phyloP scores from a whole-genome alignment of 2,329 filamentous ascomycete genomes.

The Penicillium sp. region DNA sequence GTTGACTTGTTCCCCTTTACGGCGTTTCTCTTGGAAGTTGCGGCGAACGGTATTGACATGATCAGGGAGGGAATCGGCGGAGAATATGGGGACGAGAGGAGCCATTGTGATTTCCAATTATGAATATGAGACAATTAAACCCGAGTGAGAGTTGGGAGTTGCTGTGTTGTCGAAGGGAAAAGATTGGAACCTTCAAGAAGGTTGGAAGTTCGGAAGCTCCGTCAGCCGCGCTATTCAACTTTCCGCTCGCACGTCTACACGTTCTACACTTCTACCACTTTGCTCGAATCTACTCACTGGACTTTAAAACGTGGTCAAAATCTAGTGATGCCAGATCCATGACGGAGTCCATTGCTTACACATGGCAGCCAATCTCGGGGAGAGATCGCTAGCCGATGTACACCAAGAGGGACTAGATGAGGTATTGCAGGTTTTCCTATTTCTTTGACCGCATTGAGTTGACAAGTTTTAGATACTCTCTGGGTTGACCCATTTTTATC shows the following conservation, averaged over 20 bases:
- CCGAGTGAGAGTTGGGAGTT: neutral
- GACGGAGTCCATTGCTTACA: constrained; percentile 39
- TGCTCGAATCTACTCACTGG: neutral
- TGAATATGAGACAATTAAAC: neutral
- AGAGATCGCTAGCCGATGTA: constrained; percentile 54
- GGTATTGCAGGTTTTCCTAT: constrained; percentile 36
- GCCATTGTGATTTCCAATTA: constrained; percentile 47
- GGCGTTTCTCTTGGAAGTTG: constrained; percentile 51
- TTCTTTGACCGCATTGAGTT: neutral
- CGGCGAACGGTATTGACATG: constrained; percentile 50
- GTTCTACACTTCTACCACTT: neutral
- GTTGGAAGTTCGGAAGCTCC: constrained; percentile 9
- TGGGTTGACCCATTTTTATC: constrained; percentile 32
- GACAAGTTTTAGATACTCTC: constrained; percentile 26
- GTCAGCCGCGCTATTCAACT: neutral
- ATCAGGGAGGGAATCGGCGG: constrained; percentile 51
- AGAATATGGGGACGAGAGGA: constrained; percentile 56
- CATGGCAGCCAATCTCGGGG: constrained; percentile 49
- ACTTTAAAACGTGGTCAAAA: neutral
- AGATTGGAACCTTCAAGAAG: neutral
- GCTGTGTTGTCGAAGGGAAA: neutral
- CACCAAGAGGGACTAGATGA: constrained; percentile 52
- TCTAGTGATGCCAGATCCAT: constrained; percentile 47
- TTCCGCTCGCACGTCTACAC: neutral
- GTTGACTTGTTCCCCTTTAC: constrained; percentile 53